Evolutionary conservation across 108 stramenopile species (phyloP).

Genomic region (Skeletonema marinoi): DNA sequence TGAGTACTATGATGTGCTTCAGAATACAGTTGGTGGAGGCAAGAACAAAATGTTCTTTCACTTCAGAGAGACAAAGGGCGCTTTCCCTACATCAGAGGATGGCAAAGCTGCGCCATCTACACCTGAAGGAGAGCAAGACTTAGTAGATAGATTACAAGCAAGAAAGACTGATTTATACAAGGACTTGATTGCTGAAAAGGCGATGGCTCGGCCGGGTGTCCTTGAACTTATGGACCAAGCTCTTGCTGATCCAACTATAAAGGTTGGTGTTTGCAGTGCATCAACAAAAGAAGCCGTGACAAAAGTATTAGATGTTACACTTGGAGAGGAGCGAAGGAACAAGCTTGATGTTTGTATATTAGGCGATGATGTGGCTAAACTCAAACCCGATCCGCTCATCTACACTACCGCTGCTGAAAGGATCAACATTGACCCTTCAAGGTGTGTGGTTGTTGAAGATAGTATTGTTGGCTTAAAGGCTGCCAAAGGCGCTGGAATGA

Average conservation of each 20-base stretch:
- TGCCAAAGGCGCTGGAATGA: conserved; percentile 89
- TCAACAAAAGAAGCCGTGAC: conserved; percentile 85
- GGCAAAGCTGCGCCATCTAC: conserved; percentile 60
- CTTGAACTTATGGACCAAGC: conserved; percentile 89
- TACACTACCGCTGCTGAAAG: conserved; percentile 78
- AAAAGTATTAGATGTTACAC: conserved; percentile 76
- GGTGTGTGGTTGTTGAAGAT: conserved; percentile 91
- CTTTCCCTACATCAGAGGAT: conserved; percentile 56
- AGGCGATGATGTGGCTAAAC: conserved; percentile 86
- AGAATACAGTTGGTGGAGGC: conserved; percentile 92
- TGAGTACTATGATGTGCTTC: conserved; percentile 79
- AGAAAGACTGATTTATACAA: conserved; percentile 89
- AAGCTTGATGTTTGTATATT: conserved; percentile 83
- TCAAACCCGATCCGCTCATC: conserved; percentile 90
- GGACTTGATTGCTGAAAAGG: conserved; percentile 71
- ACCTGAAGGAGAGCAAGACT: conserved; percentile 60
- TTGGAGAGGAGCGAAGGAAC: conserved; percentile 73
- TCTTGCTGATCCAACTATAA: conserved; percentile 70
- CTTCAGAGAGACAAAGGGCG: conserved; percentile 67
- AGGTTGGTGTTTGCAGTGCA: conserved; percentile 91
- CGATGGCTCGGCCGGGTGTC: conserved; percentile 78
- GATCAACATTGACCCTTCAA: conserved; percentile 56
- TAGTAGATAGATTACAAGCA: conserved; percentile 82
- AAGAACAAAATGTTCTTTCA: conserved; percentile 91
- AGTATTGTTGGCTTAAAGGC: conserved; percentile 84